Conservation (phyloP, 1,139 yeast species). For the Yamadazyma triangularis region DNA sequence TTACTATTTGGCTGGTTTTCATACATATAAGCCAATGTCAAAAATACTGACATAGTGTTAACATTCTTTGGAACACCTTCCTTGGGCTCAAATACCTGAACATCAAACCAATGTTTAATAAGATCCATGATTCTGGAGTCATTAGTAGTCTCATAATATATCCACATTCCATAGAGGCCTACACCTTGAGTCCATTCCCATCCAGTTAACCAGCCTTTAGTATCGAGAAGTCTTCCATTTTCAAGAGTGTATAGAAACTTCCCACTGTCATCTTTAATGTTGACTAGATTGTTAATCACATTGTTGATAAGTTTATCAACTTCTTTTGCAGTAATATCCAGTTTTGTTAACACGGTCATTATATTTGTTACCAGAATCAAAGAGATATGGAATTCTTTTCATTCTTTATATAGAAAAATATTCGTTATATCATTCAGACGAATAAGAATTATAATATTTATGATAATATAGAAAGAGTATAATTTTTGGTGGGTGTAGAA, state of each 20-base stretch:
- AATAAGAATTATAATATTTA: no score
- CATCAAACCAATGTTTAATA: conserved; percentile 23
- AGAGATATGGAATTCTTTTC: no score
- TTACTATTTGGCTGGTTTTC: conserved; percentile 17
- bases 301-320: conserved; percentile 11
- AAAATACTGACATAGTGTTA: conserved; percentile 30
- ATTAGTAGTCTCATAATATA: conserved; percentile 22
- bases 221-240: conserved; percentile 29
- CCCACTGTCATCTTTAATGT: conserved; percentile 23
- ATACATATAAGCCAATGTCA: conserved; percentile 23
- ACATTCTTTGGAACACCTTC: conserved; percentile 30
- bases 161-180: conserved; percentile 32
- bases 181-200: conserved; percentile 37
- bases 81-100: conserved; percentile 21
- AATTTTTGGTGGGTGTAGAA: no score
- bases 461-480: no score
- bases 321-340: conserved; percentile 11
- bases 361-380: no score
- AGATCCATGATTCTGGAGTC: conserved; percentile 14
- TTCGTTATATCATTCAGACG: no score
- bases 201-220: conserved; percentile 33
- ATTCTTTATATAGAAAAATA: no score
- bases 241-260: conserved; percentile 22
- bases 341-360: no score
- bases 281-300: conserved; percentile 15